phyloP scores from a whole-genome alignment of 164 flowering plant genomes.

The Macadamia tetraphylla region DNA sequence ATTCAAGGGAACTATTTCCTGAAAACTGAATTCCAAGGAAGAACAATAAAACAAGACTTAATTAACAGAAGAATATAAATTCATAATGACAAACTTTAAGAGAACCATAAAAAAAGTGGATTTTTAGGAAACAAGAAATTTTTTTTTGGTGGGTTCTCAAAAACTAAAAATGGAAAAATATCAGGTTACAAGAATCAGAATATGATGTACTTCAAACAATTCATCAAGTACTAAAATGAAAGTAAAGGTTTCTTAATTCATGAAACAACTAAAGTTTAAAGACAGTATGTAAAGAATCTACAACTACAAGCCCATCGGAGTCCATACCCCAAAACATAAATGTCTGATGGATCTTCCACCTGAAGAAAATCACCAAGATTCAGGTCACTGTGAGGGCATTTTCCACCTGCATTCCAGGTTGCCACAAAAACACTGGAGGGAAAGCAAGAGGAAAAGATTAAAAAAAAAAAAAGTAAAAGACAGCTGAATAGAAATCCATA shows the following conservation, averaged over 20 bases:
- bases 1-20: slow-evolving; percentile 89
- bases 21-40: slow-evolving; percentile 42
- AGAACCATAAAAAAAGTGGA: neutral
- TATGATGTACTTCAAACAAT: no score
- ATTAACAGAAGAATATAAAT: no score
- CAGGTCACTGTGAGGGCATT: slow-evolving; percentile 47
- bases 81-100: no score
- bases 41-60: neutral
- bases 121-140: no score
- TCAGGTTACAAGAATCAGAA: no score
- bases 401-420: slow-evolving; percentile 88
- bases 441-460: no score
- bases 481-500: no score
- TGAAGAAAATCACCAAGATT: slow-evolving; percentile 56
- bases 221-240: neutral
- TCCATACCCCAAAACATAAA: slow-evolving; percentile 68
- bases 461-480: no score
- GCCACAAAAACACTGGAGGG: slow-evolving; percentile 36
- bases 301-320: neutral
- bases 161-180: no score
- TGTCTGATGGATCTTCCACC: slow-evolving; percentile 42
- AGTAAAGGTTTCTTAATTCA: neutral
- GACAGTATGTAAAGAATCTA: neutral
- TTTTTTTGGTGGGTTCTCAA: no score
- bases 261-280: neutral